Evolutionary conservation across 306 rosid genomes (phyloP).

Genomic region (Quercus robur): DNA sequence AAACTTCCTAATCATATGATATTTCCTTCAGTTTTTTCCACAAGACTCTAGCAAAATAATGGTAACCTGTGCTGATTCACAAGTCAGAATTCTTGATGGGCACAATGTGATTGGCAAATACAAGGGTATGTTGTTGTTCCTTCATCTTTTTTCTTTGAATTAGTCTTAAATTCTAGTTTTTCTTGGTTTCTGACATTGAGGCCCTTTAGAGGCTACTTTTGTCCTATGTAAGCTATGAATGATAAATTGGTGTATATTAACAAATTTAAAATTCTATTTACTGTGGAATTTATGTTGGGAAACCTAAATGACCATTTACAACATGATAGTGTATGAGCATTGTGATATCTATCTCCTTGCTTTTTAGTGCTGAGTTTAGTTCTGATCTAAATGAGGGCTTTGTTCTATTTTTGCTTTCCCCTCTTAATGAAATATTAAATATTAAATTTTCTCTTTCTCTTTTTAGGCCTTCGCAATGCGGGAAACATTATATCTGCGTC

Average conservation of each 20-base stretch:
- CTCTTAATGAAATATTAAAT: slow-evolving; percentile 1
- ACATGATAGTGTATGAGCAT: slow-evolving; percentile 4
- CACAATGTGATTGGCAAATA: slow-evolving; percentile 70
- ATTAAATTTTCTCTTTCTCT: slow-evolving; percentile 24
- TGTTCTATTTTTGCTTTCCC: neutral
- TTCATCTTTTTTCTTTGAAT: slow-evolving; percentile 9
- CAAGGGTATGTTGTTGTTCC: slow-evolving; percentile 47
- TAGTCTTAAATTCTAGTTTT: neutral
- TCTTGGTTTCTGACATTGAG: neutral
- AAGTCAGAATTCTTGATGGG: slow-evolving; percentile 82
- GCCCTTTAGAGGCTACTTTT: neutral
- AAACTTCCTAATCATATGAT: slow-evolving; percentile 9
- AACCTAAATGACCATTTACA: neutral
- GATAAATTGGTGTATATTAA: neutral
- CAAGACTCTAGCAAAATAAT: slow-evolving; percentile 66
- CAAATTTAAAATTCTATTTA: neutral
- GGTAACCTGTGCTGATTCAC: slow-evolving; percentile 87
- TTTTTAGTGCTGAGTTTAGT: slow-evolving; percentile 1
- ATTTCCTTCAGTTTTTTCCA: slow-evolving; percentile 65
- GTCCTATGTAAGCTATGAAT: neutral
- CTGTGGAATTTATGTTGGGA: slow-evolving; percentile 4
- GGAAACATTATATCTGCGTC: slow-evolving; percentile 69
- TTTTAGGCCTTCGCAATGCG: slow-evolving; percentile 48
- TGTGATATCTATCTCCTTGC: neutral
- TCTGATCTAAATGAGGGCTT: neutral